Evolutionary conservation across 2,329 filamentous ascomycete species (phyloP), one percentile per base, ranked within the genome.

Genomic region (Nannizziopsis arthrosporioides): DNA sequence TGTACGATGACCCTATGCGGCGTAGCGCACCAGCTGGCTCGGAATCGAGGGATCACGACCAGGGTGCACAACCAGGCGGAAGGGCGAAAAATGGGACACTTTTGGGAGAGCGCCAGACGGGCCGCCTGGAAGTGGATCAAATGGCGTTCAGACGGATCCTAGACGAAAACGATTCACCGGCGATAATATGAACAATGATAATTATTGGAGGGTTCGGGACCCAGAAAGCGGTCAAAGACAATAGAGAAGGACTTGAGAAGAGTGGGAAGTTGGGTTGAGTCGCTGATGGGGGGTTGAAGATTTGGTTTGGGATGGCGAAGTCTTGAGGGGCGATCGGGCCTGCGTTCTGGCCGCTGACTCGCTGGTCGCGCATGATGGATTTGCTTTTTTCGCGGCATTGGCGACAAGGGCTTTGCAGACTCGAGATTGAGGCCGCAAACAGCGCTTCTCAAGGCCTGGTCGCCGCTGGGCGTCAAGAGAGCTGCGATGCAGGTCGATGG

Each of bases 331-430:
- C 15, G 43, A 45, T 39, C 43, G 3, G 35, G 39, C 39, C 19
- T n/a, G 9, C 37, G 32, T 18, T 15, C 11, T 37, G 17, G 34
- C 11, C 15, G 42, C 9, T 44, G 42, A 44, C 31, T 44, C 17
- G 22, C 22, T 27, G 22, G 22, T 14, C 2, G 17, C 15, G 38
- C 9, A 27, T 22, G 14, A 27, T 10, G 14, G 38, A 22, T 27
- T 45, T 45, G 19, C 43, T 39, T 45, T 45, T 45, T 39, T 38
- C 14, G 15, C 17, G 27, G 15, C 42, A 15, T 31, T 11, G 14
- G 7, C 22, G 12, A 41, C 10, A 42, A 27, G 40, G n/a, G 27
- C 40, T 8, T 12, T 12, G 15, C 14, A 30, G 30, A 27, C 22
- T 27, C 22, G 7, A 27, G 7, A 4, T 27, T 27, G 22, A 27